Base-by-base conservation (phyloP, 2,329 filamentous ascomycete genomes). In the Pochonia chlamydosporia region DNA sequence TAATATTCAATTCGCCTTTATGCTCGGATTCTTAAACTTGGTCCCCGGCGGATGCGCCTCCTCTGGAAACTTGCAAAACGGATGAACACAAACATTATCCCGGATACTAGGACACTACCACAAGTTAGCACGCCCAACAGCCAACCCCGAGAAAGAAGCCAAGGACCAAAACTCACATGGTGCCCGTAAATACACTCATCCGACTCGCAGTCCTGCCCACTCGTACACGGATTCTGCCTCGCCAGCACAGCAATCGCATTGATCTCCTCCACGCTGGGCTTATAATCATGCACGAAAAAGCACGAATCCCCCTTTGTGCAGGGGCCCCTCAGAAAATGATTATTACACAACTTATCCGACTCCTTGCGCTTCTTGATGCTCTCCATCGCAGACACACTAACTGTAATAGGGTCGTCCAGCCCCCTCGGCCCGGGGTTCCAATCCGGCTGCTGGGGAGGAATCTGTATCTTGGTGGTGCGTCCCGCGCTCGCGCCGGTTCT, bases 171-270 rank as follows among this genome's bases (percentile, higher is more conserved):
- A 69, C 76, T 67, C 57, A 80, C 77, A 56, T 84, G 74, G 58
- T 84, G 80, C 3, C 80, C 80, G 54, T 84, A 83, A 49, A 83
- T 82, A 58, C 80, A 84, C 51, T 76, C 73, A 2, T 74, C 70
- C 4, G 72, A 63, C 6, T 76, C 72, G 53, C 80, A 84, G n/a
- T 78, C 68, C 58, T 84, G 80, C 0, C 77, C 76, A 25, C 65
- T 71, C 0, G 69, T 69, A 61, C 80, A 84, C 1, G 79, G 80
- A 48, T 80, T 82, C 47, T 78, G 63, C 5, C 80, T 70, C 3
- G 78, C 72, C 42, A 83, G 56, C 53, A 75, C 74, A 0, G 74
- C 71, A 51, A 84, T 77, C 3, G 78, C 79, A 30, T 71, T 71
- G 44, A 76, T 64, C 56, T 84, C 79, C 3, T 81, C 78, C 20